These are phyloP conservation scores for Cutaneotrichosporon dermatis DNA, from an alignment of 1,284 basidiomycete genomes.

Conservation along the genomic window DNA sequence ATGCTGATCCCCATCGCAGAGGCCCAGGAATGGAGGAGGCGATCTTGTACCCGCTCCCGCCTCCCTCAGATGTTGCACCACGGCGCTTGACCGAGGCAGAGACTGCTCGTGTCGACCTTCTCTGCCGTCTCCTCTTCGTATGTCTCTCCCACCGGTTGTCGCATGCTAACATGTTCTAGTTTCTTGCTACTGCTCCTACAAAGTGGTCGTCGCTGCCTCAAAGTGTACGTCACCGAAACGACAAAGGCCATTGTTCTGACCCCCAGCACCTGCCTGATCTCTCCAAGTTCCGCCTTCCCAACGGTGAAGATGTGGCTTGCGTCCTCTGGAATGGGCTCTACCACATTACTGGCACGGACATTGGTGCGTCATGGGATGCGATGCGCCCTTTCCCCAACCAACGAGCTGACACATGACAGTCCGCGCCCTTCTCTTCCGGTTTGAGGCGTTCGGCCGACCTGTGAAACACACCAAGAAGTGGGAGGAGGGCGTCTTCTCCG, in stretches of 20 bases:
- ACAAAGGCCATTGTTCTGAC: slow-evolving; percentile 12
- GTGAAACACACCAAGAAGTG: slow-evolving; percentile 45
- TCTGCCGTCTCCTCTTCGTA: slow-evolving; percentile 47
- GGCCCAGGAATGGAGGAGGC: slow-evolving; percentile 22
- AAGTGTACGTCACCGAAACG: slow-evolving; percentile 15
- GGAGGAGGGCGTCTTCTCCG: slow-evolving; percentile 87
- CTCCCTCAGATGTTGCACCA: slow-evolving; percentile 22
- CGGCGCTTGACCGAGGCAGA: slow-evolving; percentile 31
- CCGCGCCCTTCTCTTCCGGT: slow-evolving; percentile 78
- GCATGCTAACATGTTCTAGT: slow-evolving; percentile 44
- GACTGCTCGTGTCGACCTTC: slow-evolving; percentile 33
- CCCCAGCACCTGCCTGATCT: slow-evolving; percentile 59
- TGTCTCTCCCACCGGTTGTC: slow-evolving; percentile 13
- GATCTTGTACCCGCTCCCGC: slow-evolving; percentile 23
- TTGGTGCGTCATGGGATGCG: slow-evolving; percentile 36
- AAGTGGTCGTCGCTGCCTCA: slow-evolving; percentile 36
- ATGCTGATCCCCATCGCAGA: slow-evolving; percentile 10
- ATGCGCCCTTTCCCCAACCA: not conserved
- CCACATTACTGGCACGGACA: slow-evolving; percentile 79
- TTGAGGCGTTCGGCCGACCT: slow-evolving; percentile 69
- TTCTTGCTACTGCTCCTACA: slow-evolving; percentile 68
- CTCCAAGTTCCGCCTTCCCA: slow-evolving; percentile 74
- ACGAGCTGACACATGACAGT: slow-evolving; percentile 50
- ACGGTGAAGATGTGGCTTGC: slow-evolving; percentile 80
- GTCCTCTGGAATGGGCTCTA: slow-evolving; percentile 84